These are phyloP conservation scores for Arbutus unedo DNA, from an alignment of 148 eudicot genomes.

Conservation along the genomic window DNA sequence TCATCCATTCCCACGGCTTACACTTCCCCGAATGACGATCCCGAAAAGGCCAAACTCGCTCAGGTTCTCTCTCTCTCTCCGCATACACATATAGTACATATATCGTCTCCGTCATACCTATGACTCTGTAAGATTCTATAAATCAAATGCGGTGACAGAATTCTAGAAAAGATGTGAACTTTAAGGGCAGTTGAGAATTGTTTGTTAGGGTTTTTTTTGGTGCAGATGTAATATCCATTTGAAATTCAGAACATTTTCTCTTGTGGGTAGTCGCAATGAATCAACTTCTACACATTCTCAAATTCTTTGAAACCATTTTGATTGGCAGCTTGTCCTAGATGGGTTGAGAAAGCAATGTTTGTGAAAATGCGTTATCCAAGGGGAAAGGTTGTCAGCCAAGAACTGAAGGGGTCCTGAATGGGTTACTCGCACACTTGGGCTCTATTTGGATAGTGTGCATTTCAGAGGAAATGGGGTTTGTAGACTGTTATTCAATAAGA, in stretches of 20 bases:
- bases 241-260: not conserved
- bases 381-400: not conserved
- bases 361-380: not conserved
- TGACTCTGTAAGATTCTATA: not conserved
- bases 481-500: no score
- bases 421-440: not conserved
- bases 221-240: not conserved
- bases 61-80: slow-evolving; percentile 39
- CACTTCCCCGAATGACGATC: slow-evolving; percentile 45
- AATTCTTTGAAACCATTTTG: not conserved
- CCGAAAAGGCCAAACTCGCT: slow-evolving; percentile 76
- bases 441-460: no score
- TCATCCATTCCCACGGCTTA: slow-evolving; percentile 37
- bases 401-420: not conserved
- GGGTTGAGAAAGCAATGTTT: not conserved
- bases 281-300: not conserved
- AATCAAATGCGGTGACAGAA: not conserved
- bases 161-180: not conserved
- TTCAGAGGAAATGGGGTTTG: no score
- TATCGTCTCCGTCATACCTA: not conserved
- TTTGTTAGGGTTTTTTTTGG: not conserved
- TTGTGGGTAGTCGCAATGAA: not conserved
- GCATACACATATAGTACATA: not conserved
- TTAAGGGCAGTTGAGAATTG: not conserved
- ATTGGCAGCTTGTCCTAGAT: not conserved